A percentile compares a stretch with the other conserved stretches of the same genome.
Evolutionary conservation across 495 filamentous ascomycete genomes (phyloP).

Genomic region (Neurospora africana): DNA sequence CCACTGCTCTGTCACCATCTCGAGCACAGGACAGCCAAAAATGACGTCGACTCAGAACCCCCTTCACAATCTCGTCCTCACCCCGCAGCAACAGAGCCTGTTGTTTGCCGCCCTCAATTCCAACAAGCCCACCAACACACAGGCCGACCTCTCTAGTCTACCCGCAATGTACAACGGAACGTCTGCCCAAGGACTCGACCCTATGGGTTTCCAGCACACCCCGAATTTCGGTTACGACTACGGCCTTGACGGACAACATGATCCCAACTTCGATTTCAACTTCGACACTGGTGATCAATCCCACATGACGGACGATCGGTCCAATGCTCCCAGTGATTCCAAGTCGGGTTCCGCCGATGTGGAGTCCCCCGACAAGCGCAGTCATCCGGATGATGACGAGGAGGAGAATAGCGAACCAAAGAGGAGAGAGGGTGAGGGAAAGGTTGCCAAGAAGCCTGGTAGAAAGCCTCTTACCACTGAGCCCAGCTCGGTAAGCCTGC

Average conservation of each 20-base stretch:
- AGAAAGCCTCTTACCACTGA: slow-evolving; percentile 93
- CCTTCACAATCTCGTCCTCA: slow-evolving; percentile 46
- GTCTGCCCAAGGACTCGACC: slow-evolving; percentile 29
- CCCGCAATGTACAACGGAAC: slow-evolving; percentile 39
- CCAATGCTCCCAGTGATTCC: slow-evolving; percentile 36
- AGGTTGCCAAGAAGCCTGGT: slow-evolving; percentile 82
- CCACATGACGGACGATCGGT: slow-evolving; percentile 69
- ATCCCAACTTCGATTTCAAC: slow-evolving; percentile 49
- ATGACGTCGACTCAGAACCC: slow-evolving; percentile 36
- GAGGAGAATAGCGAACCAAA: slow-evolving; percentile 56
- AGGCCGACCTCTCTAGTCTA: slow-evolving; percentile 40
- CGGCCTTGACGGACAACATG: slow-evolving; percentile 35
- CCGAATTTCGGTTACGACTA: slow-evolving; percentile 71
- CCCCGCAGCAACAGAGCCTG: slow-evolving; percentile 78
- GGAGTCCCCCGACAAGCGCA: slow-evolving; percentile 73
- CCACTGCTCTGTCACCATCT: neutral
- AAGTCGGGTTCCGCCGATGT: slow-evolving; percentile 49
- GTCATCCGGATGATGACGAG: slow-evolving; percentile 63
- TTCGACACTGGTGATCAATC: slow-evolving; percentile 56
- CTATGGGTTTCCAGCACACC: slow-evolving; percentile 50
- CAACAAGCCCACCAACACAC: slow-evolving; percentile 38
- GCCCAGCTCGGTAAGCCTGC: slow-evolving; percentile 75
- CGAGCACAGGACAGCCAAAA: slow-evolving; percentile 23
- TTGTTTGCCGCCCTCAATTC: slow-evolving; percentile 81
- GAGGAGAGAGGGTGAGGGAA: slow-evolving; percentile 67